These are phyloP conservation scores for Lablab purpureus DNA, from an alignment of 306 rosid genomes.

Conservation along the genomic window DNA sequence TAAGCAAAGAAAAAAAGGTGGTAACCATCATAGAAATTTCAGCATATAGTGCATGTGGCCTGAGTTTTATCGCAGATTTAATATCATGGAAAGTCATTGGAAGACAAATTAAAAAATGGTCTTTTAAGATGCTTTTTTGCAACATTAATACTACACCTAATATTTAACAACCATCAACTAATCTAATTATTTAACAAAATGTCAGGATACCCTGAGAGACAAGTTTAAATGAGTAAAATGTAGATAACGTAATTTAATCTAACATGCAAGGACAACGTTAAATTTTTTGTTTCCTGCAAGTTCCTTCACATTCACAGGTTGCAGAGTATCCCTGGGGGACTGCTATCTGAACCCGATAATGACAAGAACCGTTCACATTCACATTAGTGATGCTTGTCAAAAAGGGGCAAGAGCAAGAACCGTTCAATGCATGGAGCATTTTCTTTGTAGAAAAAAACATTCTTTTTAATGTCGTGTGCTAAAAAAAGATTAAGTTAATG, in stretches of 20 bases:
- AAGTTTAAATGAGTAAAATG: not conserved
- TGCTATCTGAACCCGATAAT: no score
- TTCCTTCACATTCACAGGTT: no score
- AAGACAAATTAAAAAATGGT: slow-evolving; percentile 5
- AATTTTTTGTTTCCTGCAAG: not conserved
- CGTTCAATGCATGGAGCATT: no score
- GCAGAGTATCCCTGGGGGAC: no score
- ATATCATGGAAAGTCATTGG: not conserved
- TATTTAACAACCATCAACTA: not conserved
- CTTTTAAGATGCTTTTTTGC: not conserved
- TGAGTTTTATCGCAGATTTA: not conserved
- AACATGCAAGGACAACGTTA: not conserved
- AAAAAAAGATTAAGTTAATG: no score
- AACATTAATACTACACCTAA: not conserved
- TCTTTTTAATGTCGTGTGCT: no score
- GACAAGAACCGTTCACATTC: no score
- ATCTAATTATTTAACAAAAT: not conserved
- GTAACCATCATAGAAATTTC: slow-evolving; percentile 6
- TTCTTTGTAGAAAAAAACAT: no score
- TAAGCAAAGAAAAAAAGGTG: not conserved
- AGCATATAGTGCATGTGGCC: not conserved
- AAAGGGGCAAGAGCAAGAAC: no score
- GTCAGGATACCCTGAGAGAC: not conserved
- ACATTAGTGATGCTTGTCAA: no score
- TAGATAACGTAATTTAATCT: not conserved